Base-by-base conservation (phyloP, 352 stramenopile genomes). In the Phytopythium montanum region DNA sequence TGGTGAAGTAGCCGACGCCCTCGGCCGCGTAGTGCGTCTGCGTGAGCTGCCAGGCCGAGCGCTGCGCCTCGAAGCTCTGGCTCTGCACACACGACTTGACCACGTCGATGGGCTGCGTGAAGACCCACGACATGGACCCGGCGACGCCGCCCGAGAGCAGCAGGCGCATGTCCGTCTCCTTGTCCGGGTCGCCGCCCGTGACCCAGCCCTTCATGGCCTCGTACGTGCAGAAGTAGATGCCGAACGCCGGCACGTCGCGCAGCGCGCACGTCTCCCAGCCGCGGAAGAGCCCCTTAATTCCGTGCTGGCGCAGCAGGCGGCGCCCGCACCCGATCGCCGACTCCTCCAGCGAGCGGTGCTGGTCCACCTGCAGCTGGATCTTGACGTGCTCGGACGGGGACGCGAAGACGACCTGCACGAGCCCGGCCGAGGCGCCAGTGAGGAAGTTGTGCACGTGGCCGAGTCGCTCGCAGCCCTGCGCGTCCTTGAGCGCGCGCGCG, bases 51-150 rank as follows among this genome's bases (percentile, higher is more conserved):
- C 55, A 67, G 28, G 81, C 81, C 10, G 66, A 72, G 63, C 75
- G 65, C 58, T 80, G 73, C 8, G 62, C 66, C 16, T 70, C 65
- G 8, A 87, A 70, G 18, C 66, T 61, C 55, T 92, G 84, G 54
- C 81, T 87, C 74, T 97, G 90, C 33, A 95, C 86, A 41, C 87
- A 85, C 28, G 86, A 96, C 75, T 97, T 97, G 65, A 97, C 76
- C 26, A 97, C 90, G 64, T 97, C 90, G 56, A 95, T 72, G 3
- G 89, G 90, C 62, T 93, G 83, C 34, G 77, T 88, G 48, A 91
- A 64, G 26, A 85, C 69, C 85, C 87, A 95, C 26, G 85, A 93
- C 45, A 89, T 61, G 44, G 87, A 90, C 16, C 85, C 87, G 0
- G 87, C 85, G 6, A 92, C 56, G 19, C 87, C 87, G 26, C 87